Base-by-base conservation (phyloP, 73 alveolate species). In the Stentor coeruleus region DNA sequence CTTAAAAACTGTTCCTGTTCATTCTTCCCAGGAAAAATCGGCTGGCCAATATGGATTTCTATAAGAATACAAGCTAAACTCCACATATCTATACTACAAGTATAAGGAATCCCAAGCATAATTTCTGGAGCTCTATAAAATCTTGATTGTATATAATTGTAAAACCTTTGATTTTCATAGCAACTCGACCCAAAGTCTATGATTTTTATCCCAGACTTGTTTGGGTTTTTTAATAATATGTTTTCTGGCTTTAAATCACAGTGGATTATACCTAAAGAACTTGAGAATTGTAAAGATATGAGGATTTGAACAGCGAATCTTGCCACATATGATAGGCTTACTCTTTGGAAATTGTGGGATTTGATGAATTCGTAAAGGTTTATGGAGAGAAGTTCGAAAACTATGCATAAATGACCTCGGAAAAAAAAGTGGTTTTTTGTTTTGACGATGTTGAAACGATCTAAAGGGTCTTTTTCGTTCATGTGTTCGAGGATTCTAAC, bases 91-190 rank as follows among this genome's bases (percentile, higher is more conserved):
- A 93, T 95, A 4, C 95, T 90, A 59, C 87, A 90, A 57, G 94
- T 94, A 84, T 95, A 95, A 49, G 95, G 95, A 58, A 94, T 86
- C 1, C 99, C 99, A 72, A 95, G 92, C 59, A 95, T 95, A 11
- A 95, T 93, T 84, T 95, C 99, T 3, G 99, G 99, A 3, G 98
- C 98, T 84, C 99, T 82, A 76, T 95, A 95, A 75, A 92, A 94
- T 74, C 99, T 82, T 40, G 97, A 87, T 83, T 95, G 91, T 6
- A 95, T 95, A 74, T 95, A 92, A 28, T 93, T 87, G 81, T 92
- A 92, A 35, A 90, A 82, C 76, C 91, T 39, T 59, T 90, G 89
- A 28, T 81, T 76, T 40, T 92, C 97, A 81, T 87, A 92, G 84
- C 97, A 92, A 38, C 92, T 81, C 40, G 91, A 76, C 0, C 97